A percentile compares a stretch with the other conserved stretches of the same genome.
These are phyloP conservation scores for Colletotrichum tofieldiae DNA, from an alignment of 2,329 filamentous ascomycete genomes.

Conservation along the genomic window DNA sequence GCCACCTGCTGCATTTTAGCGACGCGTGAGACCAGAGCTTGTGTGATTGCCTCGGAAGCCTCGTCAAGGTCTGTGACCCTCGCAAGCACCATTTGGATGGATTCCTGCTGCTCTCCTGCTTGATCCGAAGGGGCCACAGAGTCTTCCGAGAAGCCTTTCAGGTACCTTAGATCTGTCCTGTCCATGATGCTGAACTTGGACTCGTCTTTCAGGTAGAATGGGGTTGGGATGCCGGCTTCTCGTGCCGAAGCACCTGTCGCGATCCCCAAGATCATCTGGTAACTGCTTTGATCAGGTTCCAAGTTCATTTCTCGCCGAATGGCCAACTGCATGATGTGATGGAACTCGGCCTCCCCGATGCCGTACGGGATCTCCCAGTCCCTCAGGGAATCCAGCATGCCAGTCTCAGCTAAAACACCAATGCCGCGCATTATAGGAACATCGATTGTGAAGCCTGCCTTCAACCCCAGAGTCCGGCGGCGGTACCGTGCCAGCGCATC, in stretches of 20 bases:
- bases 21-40: background rate
- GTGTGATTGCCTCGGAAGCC: background rate
- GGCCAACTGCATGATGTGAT: background rate
- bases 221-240: background rate
- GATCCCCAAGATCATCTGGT: slow-evolving; percentile 3
- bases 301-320: background rate
- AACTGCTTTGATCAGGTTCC: background rate
- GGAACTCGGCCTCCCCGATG: slow-evolving; percentile 11
- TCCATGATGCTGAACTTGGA: slow-evolving; percentile 1
- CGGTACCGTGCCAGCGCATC: slow-evolving; percentile 5
- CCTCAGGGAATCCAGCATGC: background rate
- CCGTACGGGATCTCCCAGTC: slow-evolving; percentile 6
- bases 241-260: background rate
- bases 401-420: slow-evolving; percentile 16
- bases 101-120: background rate
- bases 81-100: background rate
- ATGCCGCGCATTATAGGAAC: slow-evolving; percentile 3
- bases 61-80: background rate
- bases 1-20: slow-evolving; percentile 7
- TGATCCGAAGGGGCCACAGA: no score
- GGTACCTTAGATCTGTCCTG: background rate
- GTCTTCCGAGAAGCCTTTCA: background rate
- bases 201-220: background rate
- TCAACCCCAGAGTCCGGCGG: slow-evolving; percentile 1
- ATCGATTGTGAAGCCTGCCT: background rate